A percentile compares a stretch with the other conserved stretches of the same genome.
Conservation (phyloP, 2,329 filamentous ascomycete species). For the Fusarium tjaetaba region DNA sequence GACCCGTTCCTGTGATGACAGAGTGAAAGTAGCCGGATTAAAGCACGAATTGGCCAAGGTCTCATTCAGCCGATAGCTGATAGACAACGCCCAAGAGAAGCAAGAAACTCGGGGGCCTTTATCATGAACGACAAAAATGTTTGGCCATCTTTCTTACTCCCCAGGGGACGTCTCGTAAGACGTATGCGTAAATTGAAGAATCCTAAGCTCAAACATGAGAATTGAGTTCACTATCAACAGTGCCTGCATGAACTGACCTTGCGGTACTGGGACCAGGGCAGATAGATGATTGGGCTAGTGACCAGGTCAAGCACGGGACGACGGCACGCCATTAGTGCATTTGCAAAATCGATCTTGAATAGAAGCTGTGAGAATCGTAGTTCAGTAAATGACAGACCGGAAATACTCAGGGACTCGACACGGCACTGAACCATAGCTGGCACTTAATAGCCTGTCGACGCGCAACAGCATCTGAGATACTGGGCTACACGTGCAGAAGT, state of each 20-base stretch:
- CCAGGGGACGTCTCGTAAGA: neutral
- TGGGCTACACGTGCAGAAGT: neutral
- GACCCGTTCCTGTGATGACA: neutral
- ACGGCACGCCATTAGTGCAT: constrained; percentile 39
- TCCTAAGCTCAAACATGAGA: neutral
- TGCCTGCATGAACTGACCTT: constrained; percentile 40
- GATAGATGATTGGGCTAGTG: constrained; percentile 26
- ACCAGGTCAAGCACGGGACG: constrained; percentile 31
- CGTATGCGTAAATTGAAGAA: neutral
- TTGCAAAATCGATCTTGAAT: constrained; percentile 13
- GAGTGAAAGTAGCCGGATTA: neutral
- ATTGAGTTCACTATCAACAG: neutral
- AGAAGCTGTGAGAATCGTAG: neutral
- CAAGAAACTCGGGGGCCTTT: neutral
- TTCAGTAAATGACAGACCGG: neutral
- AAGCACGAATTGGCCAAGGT: neutral
- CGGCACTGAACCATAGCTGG: neutral
- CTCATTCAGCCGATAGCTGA: neutral
- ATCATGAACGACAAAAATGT: neutral
- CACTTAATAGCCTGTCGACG: neutral
- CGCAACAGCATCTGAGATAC: neutral
- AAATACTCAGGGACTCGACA: neutral
- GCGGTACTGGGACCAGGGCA: constrained; percentile 33
- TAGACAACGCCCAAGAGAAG: neutral
- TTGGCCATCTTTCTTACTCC: neutral